Evolutionary conservation across 202 grass and related monocot genomes (phyloP), one percentile per base, ranked within the genome.

Genomic region (Eragrostis tef): DNA sequence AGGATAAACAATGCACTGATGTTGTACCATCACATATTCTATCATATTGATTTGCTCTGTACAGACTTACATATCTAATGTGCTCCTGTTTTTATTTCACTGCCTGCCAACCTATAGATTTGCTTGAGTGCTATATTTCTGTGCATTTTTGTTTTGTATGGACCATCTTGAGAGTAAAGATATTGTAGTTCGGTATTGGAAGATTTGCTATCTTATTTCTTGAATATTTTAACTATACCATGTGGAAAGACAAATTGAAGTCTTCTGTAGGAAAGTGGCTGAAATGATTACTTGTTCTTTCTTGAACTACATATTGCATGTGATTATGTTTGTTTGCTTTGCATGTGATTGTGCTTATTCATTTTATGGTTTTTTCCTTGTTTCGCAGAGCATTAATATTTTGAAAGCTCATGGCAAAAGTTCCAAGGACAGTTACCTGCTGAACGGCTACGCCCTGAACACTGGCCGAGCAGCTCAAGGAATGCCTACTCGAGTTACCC

Each of bases 391-490:
- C 41, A 95, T 98, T 74, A 98, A 95, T 76, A 95, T 98, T 80
- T 84, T 98, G 90, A 95, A 98, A 93, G 96, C 90, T 67, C 96
- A 98, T 90, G 96, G 96, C 64, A 88, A 88, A 87, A 88, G 96
- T 87, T 17, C 83, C 0, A 98, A 90, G 81, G 96, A 98, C 49
- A 95, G 96, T 77, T 98, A 95, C 71, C 83, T 98, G 54, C 70
- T 98, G 53, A 98, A 98, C 84, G 90, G 96, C 11, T 98, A 98
- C 53, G 92, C 96, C 13, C 82, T 98, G 65, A 98, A 98, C 85
- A 85, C 90, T 4, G 92, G 96, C 42, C 85, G 92, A 74, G 90
- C 96, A 59, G 92, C 96, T 85, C 96, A 98, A 89, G 96, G 92
- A 64, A 98, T 98, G 96, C 87, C 92, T 73, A 93, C 87, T 65